A percentile compares a stretch with the other conserved stretches of the same genome.
phyloP scores from a whole-genome alignment of 148 eudicot genomes.

The Heliosperma pusillum region DNA sequence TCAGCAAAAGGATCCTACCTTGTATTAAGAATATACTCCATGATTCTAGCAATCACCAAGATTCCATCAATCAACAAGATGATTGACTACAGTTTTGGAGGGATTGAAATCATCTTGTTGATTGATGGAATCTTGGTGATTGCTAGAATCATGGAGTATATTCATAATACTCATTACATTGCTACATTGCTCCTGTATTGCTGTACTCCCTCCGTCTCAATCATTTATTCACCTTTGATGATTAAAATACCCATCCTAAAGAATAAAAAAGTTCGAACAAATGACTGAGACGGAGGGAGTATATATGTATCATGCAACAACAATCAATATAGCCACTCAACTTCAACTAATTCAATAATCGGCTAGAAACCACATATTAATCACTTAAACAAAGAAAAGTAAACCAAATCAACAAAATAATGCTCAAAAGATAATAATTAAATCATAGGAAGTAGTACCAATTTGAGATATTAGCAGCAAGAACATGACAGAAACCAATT shows the following conservation, averaged over 20 bases:
- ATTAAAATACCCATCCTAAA: too few species aligned
- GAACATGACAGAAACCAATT: background rate
- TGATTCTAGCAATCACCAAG: too few species aligned
- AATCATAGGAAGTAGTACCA: conserved; percentile 9
- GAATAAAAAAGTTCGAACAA: background rate
- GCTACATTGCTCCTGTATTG: background rate
- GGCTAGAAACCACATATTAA: background rate
- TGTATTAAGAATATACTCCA: too few species aligned
- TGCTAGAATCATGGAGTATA: too few species aligned
- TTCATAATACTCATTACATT: background rate
- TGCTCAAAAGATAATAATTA: background rate
- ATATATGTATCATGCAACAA: too few species aligned
- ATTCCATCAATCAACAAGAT: too few species aligned
- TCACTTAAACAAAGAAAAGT: background rate
- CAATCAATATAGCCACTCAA: too few species aligned
- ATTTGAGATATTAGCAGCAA: conserved; percentile 6
- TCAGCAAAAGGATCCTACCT: background rate
- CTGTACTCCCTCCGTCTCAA: too few species aligned
- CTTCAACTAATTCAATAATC: background rate
- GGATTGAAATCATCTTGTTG: too few species aligned
- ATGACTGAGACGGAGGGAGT: background rate
- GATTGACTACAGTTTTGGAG: too few species aligned
- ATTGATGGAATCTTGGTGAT: too few species aligned
- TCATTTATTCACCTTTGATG: too few species aligned
- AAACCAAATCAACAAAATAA: background rate